Evolutionary conservation across 2,329 filamentous ascomycete genomes (phyloP).

Genomic region (Fusarium circinatum): DNA sequence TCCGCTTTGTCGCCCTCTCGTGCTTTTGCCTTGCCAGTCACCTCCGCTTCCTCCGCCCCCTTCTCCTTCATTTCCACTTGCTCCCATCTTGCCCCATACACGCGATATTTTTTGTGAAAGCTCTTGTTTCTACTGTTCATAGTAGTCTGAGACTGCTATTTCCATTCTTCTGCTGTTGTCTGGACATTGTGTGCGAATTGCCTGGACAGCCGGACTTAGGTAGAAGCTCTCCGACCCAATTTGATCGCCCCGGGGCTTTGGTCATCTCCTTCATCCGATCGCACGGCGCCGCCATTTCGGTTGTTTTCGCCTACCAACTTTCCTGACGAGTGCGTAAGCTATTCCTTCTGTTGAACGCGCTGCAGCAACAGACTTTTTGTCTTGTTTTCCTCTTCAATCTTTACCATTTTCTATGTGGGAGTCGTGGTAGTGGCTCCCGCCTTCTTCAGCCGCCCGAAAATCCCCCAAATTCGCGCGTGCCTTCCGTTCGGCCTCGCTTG

Average conservation of each 20-base stretch:
- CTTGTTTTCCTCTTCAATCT: neutral
- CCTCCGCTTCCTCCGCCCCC: conserved; percentile 20
- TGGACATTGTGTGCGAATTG: conserved; percentile 14
- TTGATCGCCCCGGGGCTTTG: conserved; percentile 22
- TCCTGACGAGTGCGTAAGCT: conserved; percentile 16
- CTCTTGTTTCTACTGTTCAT: neutral
- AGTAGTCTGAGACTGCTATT: neutral
- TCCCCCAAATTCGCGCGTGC: conserved; percentile 30
- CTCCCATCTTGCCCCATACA: conserved; percentile 14
- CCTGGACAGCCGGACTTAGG: conserved; percentile 19
- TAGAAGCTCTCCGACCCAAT: conserved; percentile 20
- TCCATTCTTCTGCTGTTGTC: conserved; percentile 1
- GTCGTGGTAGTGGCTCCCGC: conserved; percentile 10
- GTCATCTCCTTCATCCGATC: conserved; percentile 26
- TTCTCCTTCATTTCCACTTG: conserved; percentile 22
- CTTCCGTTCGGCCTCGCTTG: conserved; percentile 38
- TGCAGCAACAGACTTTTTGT: neutral
- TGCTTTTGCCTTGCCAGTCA: conserved; percentile 29
- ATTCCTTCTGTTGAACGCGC: neutral
- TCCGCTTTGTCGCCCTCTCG: conserved; percentile 21
- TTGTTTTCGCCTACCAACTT: conserved; percentile 24
- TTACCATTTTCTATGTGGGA: neutral
- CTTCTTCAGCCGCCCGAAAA: conserved; percentile 30
- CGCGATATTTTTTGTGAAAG: neutral
- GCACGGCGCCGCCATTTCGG: conserved; percentile 30